A percentile compares a stretch with the other conserved stretches of the same genome.
Conservation (phyloP, 1,284 basidiomycete species). For the Rhizoctonia solani region DNA sequence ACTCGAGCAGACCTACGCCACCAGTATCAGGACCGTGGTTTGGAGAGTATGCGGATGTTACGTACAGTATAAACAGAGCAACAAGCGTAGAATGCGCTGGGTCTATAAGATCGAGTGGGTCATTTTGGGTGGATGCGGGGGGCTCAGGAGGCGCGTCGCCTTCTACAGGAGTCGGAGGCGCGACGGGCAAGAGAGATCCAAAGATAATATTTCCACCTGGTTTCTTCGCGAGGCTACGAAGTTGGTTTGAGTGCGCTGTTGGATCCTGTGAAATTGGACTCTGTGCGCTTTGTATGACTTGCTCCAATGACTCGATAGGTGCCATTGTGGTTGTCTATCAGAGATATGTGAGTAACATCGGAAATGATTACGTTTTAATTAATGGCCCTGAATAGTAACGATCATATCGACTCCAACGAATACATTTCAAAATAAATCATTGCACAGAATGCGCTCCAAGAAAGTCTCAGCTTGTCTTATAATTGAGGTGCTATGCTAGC, state of each 20-base stretch:
- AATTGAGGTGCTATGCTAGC: no score
- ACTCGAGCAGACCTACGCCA: constrained; percentile 55
- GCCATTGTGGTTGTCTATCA: constrained; percentile 28
- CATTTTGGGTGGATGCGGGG: constrained; percentile 42
- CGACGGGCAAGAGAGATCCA: constrained; percentile 24
- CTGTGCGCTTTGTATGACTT: constrained; percentile 18
- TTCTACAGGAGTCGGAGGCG: constrained; percentile 28
- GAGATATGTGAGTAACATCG: not conserved
- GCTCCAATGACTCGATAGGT: constrained; percentile 25
- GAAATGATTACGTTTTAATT: constrained; percentile 21
- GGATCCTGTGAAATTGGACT: constrained; percentile 1
- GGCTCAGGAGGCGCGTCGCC: constrained; percentile 13
- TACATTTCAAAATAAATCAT: constrained; percentile 13
- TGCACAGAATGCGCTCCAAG: no score
- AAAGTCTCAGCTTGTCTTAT: no score
- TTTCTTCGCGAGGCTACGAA: constrained; percentile 23
- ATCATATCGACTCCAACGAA: not conserved
- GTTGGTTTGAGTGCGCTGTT: not conserved
- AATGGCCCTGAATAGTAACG: constrained; percentile 7
- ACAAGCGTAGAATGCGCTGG: constrained; percentile 61
- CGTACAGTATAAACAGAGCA: constrained; percentile 71
- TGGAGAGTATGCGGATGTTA: constrained; percentile 31
- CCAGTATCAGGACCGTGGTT: constrained; percentile 17
- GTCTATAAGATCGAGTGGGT: constrained; percentile 63
- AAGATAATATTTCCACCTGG: constrained; percentile 18